A percentile compares a stretch with the other conserved stretches of the same genome.
Evolutionary conservation across 106 monocot genomes (phyloP).

Genomic region (Phalaenopsis aphrodite): DNA sequence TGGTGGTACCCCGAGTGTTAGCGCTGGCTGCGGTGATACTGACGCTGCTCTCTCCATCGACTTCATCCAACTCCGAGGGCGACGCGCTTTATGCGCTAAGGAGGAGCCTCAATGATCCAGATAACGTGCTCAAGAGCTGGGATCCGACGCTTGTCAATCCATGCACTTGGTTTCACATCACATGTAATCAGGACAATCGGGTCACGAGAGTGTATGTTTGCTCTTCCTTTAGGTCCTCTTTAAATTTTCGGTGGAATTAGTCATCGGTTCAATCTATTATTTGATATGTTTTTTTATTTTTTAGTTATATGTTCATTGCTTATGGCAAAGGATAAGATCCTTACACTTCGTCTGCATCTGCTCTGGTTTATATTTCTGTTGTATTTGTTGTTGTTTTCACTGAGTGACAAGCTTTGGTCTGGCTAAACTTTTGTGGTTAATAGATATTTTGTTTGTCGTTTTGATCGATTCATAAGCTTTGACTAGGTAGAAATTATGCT

Average conservation of each 20-base stretch:
- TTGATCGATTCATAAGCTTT: neutral
- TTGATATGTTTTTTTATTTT: neutral
- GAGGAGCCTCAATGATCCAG: slow-evolving; percentile 54
- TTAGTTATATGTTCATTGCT: too few species aligned
- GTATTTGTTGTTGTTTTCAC: neutral
- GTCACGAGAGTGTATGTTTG: slow-evolving; percentile 65
- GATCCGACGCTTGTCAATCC: slow-evolving; percentile 91
- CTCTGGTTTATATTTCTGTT: too few species aligned
- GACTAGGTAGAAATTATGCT: neutral
- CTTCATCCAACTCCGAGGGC: slow-evolving; percentile 62
- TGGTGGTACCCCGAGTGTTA: neutral
- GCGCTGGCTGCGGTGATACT: neutral
- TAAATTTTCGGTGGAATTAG: neutral
- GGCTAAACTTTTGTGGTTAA: neutral
- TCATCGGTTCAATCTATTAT: neutral
- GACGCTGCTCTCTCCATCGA: slow-evolving; percentile 9
- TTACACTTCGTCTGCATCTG: too few species aligned
- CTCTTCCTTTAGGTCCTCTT: neutral
- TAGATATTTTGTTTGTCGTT: neutral
- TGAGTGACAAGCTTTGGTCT: neutral
- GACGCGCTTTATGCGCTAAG: slow-evolving; percentile 80
- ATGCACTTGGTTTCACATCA: slow-evolving; percentile 93
- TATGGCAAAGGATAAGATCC: too few species aligned
- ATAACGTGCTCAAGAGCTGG: slow-evolving; percentile 82
- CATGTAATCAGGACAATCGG: slow-evolving; percentile 81